Evolutionary conservation across 495 filamentous ascomycete genomes (phyloP).

Genomic region (Sordaria brevicollis): DNA sequence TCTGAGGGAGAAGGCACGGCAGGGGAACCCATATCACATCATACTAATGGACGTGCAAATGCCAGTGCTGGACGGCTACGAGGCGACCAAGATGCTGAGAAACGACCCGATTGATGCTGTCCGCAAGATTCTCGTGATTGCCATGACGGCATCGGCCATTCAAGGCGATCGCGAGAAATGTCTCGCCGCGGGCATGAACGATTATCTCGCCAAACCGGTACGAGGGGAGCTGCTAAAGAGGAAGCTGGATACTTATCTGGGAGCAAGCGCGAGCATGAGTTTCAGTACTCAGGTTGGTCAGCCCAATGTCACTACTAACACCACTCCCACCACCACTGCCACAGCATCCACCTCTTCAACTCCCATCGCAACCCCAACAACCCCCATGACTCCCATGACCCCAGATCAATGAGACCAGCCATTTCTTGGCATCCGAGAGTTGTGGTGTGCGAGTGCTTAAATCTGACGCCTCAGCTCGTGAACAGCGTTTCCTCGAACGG

Average conservation of each 20-base stretch:
- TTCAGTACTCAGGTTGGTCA: background rate
- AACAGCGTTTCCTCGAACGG: background rate
- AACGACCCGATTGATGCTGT: constrained; percentile 63
- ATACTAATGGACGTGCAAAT: constrained; percentile 95
- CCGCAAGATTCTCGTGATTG: constrained; percentile 70
- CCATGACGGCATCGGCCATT: constrained; percentile 89
- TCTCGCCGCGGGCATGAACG: constrained; percentile 87
- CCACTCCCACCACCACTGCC: background rate
- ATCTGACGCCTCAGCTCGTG: background rate
- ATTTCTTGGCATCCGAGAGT: background rate
- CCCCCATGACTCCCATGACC: constrained; percentile 3
- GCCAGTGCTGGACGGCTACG: constrained; percentile 89
- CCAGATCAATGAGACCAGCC: background rate
- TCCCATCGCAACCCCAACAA: constrained; percentile 5
- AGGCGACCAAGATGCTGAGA: constrained; percentile 73
- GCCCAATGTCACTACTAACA: background rate
- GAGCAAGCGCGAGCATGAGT: constrained; percentile 10
- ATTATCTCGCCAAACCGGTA: constrained; percentile 89
- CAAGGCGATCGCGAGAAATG: constrained; percentile 89
- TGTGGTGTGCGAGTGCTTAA: background rate
- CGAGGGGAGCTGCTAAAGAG: constrained; percentile 60
- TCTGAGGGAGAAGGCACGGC: constrained; percentile 54
- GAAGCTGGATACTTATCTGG: constrained; percentile 59
- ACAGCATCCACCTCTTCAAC: background rate
- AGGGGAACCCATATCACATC: constrained; percentile 64